Base-by-base conservation (phyloP, 768 basidiomycete species). In the Auricularia cornea region DNA sequence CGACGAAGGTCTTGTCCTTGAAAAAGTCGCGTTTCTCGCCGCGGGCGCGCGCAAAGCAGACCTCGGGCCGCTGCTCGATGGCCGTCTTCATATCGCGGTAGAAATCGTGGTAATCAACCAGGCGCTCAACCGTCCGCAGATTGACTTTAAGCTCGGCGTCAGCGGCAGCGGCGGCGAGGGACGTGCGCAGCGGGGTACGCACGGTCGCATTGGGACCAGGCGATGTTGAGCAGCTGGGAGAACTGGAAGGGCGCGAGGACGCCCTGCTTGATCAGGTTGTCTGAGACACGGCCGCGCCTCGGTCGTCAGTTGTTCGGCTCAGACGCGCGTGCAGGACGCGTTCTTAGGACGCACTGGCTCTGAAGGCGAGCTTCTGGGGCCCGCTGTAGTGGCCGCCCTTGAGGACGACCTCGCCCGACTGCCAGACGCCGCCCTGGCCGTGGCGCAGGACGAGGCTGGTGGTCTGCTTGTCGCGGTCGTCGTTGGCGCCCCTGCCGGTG, bases 331-430 rank as follows among this genome's bases (percentile, higher is more conserved):
- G 12, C 28, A 5, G 35, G 20, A 8, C 20, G 80, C 70, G 90
- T 88, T 84, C 89, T 89, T 91, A 64, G 30, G 59, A 0, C 29
- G 62, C 23, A 51, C 41, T 41, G 23, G 44, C 59, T 48, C 60
- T 35, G 54, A 60, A 66, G n/a, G 64, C 60, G 57, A 52, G 40
- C 28, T 56, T 63, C 38, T 26, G 60, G 52, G 23, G 32, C 29
- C 35, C 38, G 54, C 23, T 29, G 26, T 35, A 73, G 76, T 64
- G 70, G 89, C 91, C 89, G 67, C 88, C 88, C 32, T 92, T 75
- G 29, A 92, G 79, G 71, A 90, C 89, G 32, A 93, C 78, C 69
- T 92, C 92, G 73, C 92, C 90, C 69, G 88, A 81, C 1, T 91
- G 91, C 59, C 81, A 85, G 66, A 90, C 81, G 70, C 80, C 88